Base-by-base conservation (phyloP, 2,329 filamentous ascomycete species). In the Phaeosphaeriaceae sp. region DNA sequence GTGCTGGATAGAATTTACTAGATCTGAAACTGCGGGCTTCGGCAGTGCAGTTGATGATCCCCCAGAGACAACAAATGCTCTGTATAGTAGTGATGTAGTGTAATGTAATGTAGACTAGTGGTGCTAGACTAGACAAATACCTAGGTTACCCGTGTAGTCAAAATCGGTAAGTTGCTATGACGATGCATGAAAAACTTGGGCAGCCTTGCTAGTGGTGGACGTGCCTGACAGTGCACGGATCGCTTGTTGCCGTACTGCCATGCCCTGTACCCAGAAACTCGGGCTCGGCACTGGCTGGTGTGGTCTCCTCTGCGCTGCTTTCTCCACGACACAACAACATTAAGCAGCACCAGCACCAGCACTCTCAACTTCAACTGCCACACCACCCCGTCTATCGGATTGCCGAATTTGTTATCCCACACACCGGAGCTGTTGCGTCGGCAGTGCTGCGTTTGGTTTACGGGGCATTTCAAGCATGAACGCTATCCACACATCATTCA, bases 401-500 rank as follows among this genome's bases (percentile, higher is more conserved):
- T 35, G 26, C 42, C 33, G 23, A 4, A 32, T 46, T 38, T 29
- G 23, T 47, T 36, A 21, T 38, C 51, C 47, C 23, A 26, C 23
- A 37, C 49, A 48, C 48, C 53, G 49, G 55, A 58, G 30, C 33
- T 17, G 13, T 54, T 49, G 48, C 50, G 42, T 41, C 30, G 47
- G 35, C 48, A 50, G 16, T 18, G 16, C 34, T 52, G 52, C 51
- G 54, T 26, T 11, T 26, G 7, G 23, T 62, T 63, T 59, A 58
- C 62, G 46, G 61, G 47, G 57, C 52, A 46, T 56, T 54, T 46
- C 60, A 57, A 66, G 54, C 76, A 87, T 86, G 83, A 87, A 84
- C 77, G 84, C 87, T 71, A 75, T 77, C 69, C 80, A 83, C 71
- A 80, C 81, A 70, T 75, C 84, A 71, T 81, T 73, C 61, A 74